Base-by-base conservation (phyloP, 1,284 basidiomycete species). In the Irpex lacteus region DNA sequence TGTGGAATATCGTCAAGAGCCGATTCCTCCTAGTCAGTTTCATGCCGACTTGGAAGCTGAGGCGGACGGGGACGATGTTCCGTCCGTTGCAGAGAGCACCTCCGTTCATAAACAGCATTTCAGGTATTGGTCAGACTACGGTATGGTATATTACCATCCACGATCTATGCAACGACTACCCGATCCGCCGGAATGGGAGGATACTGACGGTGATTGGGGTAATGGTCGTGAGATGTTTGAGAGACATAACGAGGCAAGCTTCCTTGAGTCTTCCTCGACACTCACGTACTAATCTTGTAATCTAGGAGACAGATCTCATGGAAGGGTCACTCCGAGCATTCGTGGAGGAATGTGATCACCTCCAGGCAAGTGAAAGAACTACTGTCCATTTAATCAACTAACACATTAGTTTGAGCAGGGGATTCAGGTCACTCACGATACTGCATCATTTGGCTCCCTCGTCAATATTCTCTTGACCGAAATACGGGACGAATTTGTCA, bases 41-140 rank as follows among this genome's bases (percentile, higher is more conserved):
- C 89, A 90, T 63, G 68, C 72, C 15, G 73, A 73, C 52, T 72
- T 87, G 37, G 81, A 86, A 38, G 73, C 77, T 9, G 73, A 75
- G 8, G 72, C 72, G 13, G 68, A 67, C 11, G 11, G 40, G 5
- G 40, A 44, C 40, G 19, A 56, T 56, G 15, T 32, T 9, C 32
- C 54, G 1, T 7, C 19, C 21, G n/a, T 19, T 34, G 34, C 54
- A 26, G 54, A 36, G 19, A 11, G 34, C 7, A 18, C 21, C 7
- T 32, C 54, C 5, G 18, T 18, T 19, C 18, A 19, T 19, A 18
- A 9, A 53, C 8, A 26, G 50, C 72, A 80, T n/a, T 75, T 90
- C 65, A 81, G 86, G 67, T 91, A 83, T 71, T 94, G 91, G 91
- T 91, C 91, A 2, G 91, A 94, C 75, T 92, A 86, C 69, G 89